Conservation (phyloP, 2,329 filamentous ascomycete genomes). For the Claviceps fusiformis region DNA sequence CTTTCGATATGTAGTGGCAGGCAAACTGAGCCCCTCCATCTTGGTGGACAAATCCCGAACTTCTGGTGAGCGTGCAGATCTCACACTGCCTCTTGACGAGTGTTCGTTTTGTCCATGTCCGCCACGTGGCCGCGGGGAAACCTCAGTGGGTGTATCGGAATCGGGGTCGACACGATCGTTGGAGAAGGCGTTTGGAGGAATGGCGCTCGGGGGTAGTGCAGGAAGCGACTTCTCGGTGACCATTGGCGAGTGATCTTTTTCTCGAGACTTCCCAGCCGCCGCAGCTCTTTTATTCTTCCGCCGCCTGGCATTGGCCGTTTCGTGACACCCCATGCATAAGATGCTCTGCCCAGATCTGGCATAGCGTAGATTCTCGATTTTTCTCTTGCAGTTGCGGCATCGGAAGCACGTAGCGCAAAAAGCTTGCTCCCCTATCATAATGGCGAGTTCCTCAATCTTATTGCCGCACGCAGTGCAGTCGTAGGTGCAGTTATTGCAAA, state of each 20-base stretch:
- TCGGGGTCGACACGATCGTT: slow-evolving; percentile 44
- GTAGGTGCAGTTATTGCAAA: slow-evolving; percentile 99
- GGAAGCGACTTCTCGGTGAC: slow-evolving; percentile 86
- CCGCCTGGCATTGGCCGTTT: slow-evolving; percentile 85
- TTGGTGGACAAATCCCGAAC: slow-evolving; percentile 26
- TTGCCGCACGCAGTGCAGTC: slow-evolving; percentile 93
- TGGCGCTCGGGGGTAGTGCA: slow-evolving; percentile 68
- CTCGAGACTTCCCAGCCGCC: slow-evolving; percentile 42
- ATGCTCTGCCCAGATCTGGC: slow-evolving; percentile 95
- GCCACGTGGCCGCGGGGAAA: slow-evolving; percentile 48
- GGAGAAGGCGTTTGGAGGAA: slow-evolving; percentile 49
- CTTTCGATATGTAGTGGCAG: slow-evolving; percentile 63
- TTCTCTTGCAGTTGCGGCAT: slow-evolving; percentile 95
- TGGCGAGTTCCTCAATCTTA: slow-evolving; percentile 97
- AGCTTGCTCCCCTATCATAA: slow-evolving; percentile 92
- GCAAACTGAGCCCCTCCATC: slow-evolving; percentile 52
- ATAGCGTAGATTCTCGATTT: slow-evolving; percentile 97
- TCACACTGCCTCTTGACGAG: slow-evolving; percentile 40
- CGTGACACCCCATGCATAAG: slow-evolving; percentile 98
- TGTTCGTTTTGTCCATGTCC: slow-evolving; percentile 38
- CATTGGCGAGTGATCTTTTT: slow-evolving; percentile 51
- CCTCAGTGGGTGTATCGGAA: slow-evolving; percentile 54
- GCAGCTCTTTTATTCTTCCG: slow-evolving; percentile 71
- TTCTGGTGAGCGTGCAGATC: slow-evolving; percentile 41
- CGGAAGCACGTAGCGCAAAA: slow-evolving; percentile 96